Evolutionary conservation across 495 filamentous ascomycete species (phyloP).

Genomic region (Xylaria telfairii): DNA sequence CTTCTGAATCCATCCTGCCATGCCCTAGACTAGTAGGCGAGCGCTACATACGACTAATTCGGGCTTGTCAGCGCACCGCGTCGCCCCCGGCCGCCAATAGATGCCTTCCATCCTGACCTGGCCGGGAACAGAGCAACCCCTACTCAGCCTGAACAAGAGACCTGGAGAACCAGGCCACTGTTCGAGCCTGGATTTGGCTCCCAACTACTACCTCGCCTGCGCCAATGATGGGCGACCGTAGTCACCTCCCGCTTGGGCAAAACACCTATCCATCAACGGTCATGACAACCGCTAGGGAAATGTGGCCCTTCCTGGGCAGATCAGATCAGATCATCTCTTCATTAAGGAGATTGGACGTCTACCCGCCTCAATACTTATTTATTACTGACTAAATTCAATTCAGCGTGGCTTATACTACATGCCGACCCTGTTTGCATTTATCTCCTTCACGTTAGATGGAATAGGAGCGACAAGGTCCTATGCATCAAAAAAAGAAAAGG

Average conservation of each 20-base stretch:
- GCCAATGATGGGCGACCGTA: background rate
- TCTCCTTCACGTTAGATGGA: background rate
- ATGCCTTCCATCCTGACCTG: conserved; percentile 2
- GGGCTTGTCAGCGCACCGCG: conserved; percentile 20
- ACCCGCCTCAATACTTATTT: conserved; percentile 1
- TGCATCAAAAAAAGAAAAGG: conserved; percentile 13
- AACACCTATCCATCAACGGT: background rate
- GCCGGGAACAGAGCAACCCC: conserved; percentile 7
- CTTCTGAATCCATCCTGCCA: conserved; percentile 38
- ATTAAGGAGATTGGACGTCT: background rate
- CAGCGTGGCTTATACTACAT: background rate
- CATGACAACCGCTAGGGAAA: background rate
- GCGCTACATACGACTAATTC: conserved; percentile 20
- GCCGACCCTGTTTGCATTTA: background rate
- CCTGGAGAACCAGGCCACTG: conserved; percentile 19
- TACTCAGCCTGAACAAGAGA: conserved; percentile 25
- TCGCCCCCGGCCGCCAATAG: conserved; percentile 17
- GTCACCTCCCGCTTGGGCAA: conserved; percentile 14
- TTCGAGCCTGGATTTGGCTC: conserved; percentile 21
- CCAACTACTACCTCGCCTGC: conserved; percentile 15
- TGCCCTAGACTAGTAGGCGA: conserved; percentile 28
- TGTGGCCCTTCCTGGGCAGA: conserved; percentile 3
- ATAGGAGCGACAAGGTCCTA: conserved; percentile 11
- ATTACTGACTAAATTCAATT: background rate
- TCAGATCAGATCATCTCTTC: conserved; percentile 13